Evolutionary conservation across 2,329 filamentous ascomycete genomes (phyloP).

Genomic region (Colletotrichum liaoningense): DNA sequence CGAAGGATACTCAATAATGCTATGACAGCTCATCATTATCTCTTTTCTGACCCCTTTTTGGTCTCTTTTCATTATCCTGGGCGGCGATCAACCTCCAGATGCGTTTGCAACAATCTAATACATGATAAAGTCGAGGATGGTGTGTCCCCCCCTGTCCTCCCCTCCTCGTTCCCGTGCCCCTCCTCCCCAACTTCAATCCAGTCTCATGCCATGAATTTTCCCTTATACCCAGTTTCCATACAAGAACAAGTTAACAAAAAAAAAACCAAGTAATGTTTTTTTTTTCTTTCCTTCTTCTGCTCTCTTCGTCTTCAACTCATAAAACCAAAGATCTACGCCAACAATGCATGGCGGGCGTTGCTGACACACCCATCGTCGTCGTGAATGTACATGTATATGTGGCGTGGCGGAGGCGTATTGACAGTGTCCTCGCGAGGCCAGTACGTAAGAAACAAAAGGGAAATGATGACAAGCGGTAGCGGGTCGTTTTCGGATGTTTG

Average conservation of each 20-base stretch:
- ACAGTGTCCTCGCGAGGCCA: conserved; percentile 12
- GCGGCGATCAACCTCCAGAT: conserved; percentile 13
- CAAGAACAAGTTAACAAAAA: not conserved
- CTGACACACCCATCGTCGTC: conserved; percentile 4
- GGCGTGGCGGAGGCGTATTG: conserved; percentile 13
- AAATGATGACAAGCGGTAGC: not conserved
- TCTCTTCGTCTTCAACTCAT: conserved; percentile 3
- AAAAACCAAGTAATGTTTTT: not conserved
- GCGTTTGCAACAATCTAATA: conserved; percentile 22
- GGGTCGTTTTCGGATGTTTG: not conserved
- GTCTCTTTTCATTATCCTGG: conserved; percentile 21
- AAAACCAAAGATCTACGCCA: conserved; percentile 27
- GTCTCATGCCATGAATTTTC: not conserved
- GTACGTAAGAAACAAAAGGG: not conserved
- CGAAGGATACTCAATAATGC: too few relatives aligned
- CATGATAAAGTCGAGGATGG: not conserved
- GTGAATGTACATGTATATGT: conserved; percentile 25
- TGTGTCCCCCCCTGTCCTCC: not conserved
- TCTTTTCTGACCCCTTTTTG: not conserved
- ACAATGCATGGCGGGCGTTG: conserved; percentile 16
- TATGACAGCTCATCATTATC: conserved; percentile 1
- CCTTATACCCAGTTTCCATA: not conserved
- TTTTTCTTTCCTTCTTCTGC: not conserved
- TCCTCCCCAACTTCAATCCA: not conserved
- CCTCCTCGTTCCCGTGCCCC: not conserved